These are phyloP conservation scores for Geotrichum citri-aurantii DNA, from an alignment of 1,139 yeast genomes.

Conservation along the genomic window DNA sequence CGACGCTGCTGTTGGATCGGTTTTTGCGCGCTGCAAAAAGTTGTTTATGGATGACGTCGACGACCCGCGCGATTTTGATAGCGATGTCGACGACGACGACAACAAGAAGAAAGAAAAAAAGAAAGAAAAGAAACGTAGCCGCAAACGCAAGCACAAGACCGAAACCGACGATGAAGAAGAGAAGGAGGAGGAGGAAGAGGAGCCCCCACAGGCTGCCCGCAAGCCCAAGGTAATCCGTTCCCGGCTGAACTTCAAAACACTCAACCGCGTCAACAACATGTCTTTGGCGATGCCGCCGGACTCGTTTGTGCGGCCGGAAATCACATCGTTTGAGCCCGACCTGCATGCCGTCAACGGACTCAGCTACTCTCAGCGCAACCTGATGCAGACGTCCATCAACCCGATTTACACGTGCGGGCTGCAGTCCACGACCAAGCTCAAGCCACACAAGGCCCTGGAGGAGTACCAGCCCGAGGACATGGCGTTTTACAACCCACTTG, in stretches of 20 bases:
- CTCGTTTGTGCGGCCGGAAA: not conserved
- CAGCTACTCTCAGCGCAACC: not conserved
- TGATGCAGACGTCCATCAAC: not conserved
- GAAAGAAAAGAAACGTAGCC: not conserved
- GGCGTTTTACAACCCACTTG: not conserved
- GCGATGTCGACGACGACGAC: no score
- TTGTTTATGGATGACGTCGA: slow-evolving; percentile 20
- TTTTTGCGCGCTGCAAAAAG: slow-evolving; percentile 21
- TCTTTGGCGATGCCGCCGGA: not conserved
- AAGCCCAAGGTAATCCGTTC: not conserved
- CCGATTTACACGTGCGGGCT: not conserved
- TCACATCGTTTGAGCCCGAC: not conserved
- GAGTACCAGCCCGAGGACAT: not conserved
- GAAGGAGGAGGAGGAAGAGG: no score
- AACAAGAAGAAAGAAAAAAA: not conserved
- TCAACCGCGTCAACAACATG: not conserved
- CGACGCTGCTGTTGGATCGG: slow-evolving; percentile 20
- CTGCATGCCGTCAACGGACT: not conserved
- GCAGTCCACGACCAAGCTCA: not conserved
- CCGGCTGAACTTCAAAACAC: not conserved
- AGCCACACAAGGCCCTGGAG: not conserved
- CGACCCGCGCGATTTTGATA: slow-evolving; percentile 9
- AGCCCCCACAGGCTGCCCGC: not conserved
- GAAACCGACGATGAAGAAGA: not conserved
- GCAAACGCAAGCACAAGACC: not conserved